Percentiles rank a stretch among this genome's conserved stretches.
These are phyloP conservation scores for Chaetomium sp. DNA, from an alignment of 2,329 filamentous ascomycete genomes.

Conservation along the genomic window DNA sequence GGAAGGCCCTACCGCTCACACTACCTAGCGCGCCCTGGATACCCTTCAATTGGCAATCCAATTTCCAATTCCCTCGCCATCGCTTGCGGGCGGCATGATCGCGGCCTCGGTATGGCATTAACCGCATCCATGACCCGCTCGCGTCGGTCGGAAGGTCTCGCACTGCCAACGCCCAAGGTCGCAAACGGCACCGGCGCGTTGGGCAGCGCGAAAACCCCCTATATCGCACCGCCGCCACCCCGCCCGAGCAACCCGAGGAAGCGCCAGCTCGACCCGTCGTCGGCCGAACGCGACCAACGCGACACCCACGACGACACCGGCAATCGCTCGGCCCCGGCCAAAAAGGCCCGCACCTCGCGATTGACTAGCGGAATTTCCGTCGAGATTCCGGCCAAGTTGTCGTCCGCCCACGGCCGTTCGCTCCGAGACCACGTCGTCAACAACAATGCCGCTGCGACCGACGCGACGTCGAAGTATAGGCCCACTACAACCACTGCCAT, in stretches of 20 bases:
- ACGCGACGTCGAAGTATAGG: neutral
- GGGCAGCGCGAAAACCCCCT: slow-evolving; percentile 27
- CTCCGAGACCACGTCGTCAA: slow-evolving; percentile 14
- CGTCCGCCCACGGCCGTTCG: neutral
- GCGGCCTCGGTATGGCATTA: slow-evolving; percentile 33
- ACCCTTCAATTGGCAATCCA: slow-evolving; percentile 4
- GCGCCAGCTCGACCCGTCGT: slow-evolving; percentile 39
- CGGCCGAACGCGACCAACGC: neutral
- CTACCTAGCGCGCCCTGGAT: neutral
- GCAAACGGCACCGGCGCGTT: slow-evolving; percentile 18
- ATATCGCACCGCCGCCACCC: neutral
- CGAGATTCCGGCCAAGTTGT: slow-evolving; percentile 40
- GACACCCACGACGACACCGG: slow-evolving; percentile 38
- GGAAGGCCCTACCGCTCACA: neutral
- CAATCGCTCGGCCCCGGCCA: slow-evolving; percentile 25
- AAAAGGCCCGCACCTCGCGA: slow-evolving; percentile 35
- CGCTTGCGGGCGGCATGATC: neutral
- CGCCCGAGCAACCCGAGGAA: slow-evolving; percentile 28
- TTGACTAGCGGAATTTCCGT: slow-evolving; percentile 37
- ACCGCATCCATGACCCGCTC: slow-evolving; percentile 45
- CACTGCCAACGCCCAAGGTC: slow-evolving; percentile 29
- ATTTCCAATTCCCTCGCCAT: neutral
- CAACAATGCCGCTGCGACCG: slow-evolving; percentile 17
- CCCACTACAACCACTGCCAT: no score
- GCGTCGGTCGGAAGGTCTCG: slow-evolving; percentile 43